Evolutionary conservation across 2,329 filamentous ascomycete species (phyloP), one percentile per base, ranked within the genome.

Genomic region (Aaosphaeria arxii): DNA sequence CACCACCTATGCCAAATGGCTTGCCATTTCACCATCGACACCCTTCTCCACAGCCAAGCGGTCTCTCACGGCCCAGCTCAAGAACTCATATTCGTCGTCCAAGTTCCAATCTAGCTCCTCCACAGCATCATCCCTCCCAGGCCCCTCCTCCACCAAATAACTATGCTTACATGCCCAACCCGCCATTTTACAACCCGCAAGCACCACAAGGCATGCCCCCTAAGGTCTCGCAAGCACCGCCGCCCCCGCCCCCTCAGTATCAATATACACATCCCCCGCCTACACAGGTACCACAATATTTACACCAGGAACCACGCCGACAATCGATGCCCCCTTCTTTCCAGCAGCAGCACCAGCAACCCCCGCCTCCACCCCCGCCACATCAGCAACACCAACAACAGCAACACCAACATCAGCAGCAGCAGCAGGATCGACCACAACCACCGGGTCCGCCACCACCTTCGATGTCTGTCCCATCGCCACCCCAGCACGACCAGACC

Each of bases 111-210:
- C 83, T 95, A 58, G 82, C 81, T 4, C 82, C 84, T 35, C 86
- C 84, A 58, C 77, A 79, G 48, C 78, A 81, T 50, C 79, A 87
- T 54, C 77, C 77, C 36, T 83, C 82, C 36, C 78, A 82, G 57
- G 77, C 83, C 30, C 85, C 85, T 42, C 80, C 80, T 32, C 77
- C 78, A 17, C 74, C 67, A 50, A 88, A 87, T 62, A 88, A 83
- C 46, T 95, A 88, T 69, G 82, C 87, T 4, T 96, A 91, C 66
- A 89, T 95, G 77, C 85, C 88, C 3, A 91, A 94, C 54, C 88
- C 88, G 36, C 83, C 88, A 32, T 89, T 95, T 58, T 96, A 95
- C 71, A 89, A 90, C 61, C 84, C 83, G 7, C 87, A 79, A 54
- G 71, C 76, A 44, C 71, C 76, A 29, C 69, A 71, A 49, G 73